Evolutionary conservation across 768 basidiomycete genomes (phyloP), one percentile per base, ranked within the genome.

Genomic region (Podaxis mareebaensis): DNA sequence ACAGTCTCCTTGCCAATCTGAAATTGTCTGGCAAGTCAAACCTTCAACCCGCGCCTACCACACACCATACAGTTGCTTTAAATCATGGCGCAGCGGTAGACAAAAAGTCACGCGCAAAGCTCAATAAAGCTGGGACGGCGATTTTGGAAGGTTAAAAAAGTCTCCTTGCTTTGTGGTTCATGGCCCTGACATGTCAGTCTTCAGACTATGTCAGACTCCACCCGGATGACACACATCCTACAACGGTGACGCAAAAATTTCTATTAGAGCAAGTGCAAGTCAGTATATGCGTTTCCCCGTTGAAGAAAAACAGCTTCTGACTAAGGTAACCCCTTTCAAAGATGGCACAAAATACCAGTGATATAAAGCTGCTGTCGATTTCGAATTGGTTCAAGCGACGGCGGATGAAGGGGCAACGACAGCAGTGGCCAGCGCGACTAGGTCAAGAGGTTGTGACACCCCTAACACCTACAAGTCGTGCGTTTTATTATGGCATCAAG

Each of bases 141-240:
- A 11, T 60, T 38, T 22, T 60, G 38, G 38, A 60, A 39, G 58
- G 58, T 60, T 20, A 11, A 22, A 28, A 22, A 11, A 33, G 33
- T 33, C 15, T 38, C 38, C 48, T 51, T 51, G 12, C 26, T 51
- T 24, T 51, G 4, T 33, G 20, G 11, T 13, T 22, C 22, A 24
- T 40, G 11, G 17, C 39, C 12, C 54, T 56, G 54, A 56, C 54
- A 56, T 12, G 20, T 12, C 20, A 5, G n/a, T 20, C 15, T 53
- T 44, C 38, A 62, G 61, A 62, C 0, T 55, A 62, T 39, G 53
- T 26, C n/a, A 39, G 26, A 10, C 61, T 30, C n/a, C 61, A 62
- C n/a, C 61, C 61, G 13, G 53, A 54, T 28, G 61, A 55, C 53
- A 55, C 46, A 12, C 53, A 48, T 33, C 61, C 61, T 15, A 48